Conservation (phyloP, 2,329 filamentous ascomycete species). For the Xylariaceae sp. region DNA sequence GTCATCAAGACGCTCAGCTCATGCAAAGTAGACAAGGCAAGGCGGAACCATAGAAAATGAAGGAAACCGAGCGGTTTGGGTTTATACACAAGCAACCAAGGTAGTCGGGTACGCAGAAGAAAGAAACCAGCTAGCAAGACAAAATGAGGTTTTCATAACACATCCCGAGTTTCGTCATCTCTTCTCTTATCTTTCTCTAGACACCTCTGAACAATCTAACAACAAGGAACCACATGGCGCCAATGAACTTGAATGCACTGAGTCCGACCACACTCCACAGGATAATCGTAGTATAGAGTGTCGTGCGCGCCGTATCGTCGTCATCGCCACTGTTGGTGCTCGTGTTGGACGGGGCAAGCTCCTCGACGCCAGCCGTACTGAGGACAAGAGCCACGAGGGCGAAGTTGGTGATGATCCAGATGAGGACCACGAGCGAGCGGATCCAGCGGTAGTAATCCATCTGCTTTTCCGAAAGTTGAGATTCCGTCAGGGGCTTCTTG, state of each 20-base stretch:
- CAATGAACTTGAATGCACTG: constrained; percentile 81
- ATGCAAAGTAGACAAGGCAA: too few relatives aligned
- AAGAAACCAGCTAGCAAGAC: not conserved
- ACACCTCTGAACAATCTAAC: constrained; percentile 78
- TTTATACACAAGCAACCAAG: too few relatives aligned
- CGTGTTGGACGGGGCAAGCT: too few relatives aligned
- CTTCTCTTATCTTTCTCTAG: constrained; percentile 34
- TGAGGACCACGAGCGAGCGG: constrained; percentile 82
- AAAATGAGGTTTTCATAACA: constrained; percentile 6
- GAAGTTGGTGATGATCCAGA: constrained; percentile 97
- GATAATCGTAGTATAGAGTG: constrained; percentile 81
- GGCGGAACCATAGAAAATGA: not conserved
- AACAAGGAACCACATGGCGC: constrained; percentile 88
- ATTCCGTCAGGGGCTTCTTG: constrained; percentile 54
- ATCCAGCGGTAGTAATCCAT: constrained; percentile 99
- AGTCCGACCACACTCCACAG: constrained; percentile 85
- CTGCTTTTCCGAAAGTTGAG: constrained; percentile 70
- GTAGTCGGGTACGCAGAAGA: constrained; percentile 1
- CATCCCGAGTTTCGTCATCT: too few relatives aligned
- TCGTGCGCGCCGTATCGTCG: constrained; percentile 54
- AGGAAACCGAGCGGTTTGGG: not conserved
- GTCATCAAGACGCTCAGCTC: too few relatives aligned
- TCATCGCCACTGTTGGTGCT: constrained; percentile 41
- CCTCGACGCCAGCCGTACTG: constrained; percentile 76
- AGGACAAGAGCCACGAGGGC: constrained; percentile 81